Evolutionary conservation across 805 yeast genomes (phyloP).

Genomic region (Priceomyces melissophilus): DNA sequence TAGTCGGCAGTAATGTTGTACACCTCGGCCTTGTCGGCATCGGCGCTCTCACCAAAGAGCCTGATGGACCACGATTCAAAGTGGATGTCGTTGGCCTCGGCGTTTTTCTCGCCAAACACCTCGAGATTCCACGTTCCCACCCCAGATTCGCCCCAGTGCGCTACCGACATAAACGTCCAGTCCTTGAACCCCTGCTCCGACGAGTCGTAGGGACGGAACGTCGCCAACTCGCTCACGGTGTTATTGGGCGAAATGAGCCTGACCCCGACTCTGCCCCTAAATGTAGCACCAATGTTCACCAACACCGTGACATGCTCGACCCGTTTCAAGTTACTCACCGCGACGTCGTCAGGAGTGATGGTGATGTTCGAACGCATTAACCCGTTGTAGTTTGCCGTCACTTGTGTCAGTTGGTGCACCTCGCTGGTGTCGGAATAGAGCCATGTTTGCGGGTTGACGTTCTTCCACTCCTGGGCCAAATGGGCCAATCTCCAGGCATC

Average conservation of each 20-base stretch:
- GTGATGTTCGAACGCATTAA: conserved; percentile 27
- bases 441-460: conserved; percentile 93
- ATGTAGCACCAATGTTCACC: conserved; percentile 60
- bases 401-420: conserved; percentile 25
- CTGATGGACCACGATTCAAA: conserved; percentile 73
- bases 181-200: conserved; percentile 57
- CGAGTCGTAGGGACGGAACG: conserved; percentile 57
- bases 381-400: conserved; percentile 9
- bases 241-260: conserved; percentile 74
- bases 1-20: conserved; percentile 52
- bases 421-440: conserved; percentile 44
- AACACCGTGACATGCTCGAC: conserved; percentile 86
- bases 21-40: conserved; percentile 57
- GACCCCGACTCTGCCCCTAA: conserved; percentile 69
- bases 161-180: conserved; percentile 97
- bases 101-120: conserved; percentile 44
- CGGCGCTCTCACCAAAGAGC: conserved; percentile 77
- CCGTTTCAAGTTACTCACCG: conserved; percentile 57
- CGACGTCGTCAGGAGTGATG: conserved; percentile 48
- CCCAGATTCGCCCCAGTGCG: conserved; percentile 91
- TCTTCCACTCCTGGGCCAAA: conserved; percentile 69
- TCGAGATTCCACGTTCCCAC: conserved; percentile 78
- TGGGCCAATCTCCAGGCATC: conserved; percentile 77
- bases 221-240: conserved; percentile 68
- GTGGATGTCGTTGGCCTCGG: conserved; percentile 27